phyloP scores from a whole-genome alignment of 352 stramenopile species.

The Globisporangium paroecandrum region DNA sequence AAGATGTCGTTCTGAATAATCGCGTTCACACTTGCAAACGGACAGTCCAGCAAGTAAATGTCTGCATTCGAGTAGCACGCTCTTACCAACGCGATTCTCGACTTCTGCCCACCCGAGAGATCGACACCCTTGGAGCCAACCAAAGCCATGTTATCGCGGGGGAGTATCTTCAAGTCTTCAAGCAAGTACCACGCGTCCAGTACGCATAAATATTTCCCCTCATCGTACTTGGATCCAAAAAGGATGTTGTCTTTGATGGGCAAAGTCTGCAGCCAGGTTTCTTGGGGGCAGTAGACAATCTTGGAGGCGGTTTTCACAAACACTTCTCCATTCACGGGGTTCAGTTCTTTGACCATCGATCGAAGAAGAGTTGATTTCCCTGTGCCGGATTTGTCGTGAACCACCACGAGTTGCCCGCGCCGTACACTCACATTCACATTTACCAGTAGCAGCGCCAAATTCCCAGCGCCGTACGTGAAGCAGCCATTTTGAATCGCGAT shows the following conservation, averaged over 20 bases:
- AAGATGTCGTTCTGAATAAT: conserved; percentile 57
- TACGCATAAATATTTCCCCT: conserved; percentile 40
- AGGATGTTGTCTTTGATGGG: conserved; percentile 84
- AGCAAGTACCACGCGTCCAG: conserved; percentile 24
- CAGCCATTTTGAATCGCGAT: neutral
- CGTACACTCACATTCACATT: conserved; percentile 9
- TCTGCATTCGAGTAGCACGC: conserved; percentile 50
- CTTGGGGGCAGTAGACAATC: conserved; percentile 45
- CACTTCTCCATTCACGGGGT: conserved; percentile 4
- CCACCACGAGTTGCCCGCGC: conserved; percentile 10
- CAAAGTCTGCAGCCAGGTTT: conserved; percentile 79
- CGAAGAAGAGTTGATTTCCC: conserved; percentile 21
- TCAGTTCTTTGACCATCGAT: conserved; percentile 5
- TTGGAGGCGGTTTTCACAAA: conserved; percentile 3
- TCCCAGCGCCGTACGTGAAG: neutral
- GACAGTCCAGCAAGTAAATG: conserved; percentile 43
- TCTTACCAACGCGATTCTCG: conserved; percentile 45
- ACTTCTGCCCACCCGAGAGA: conserved; percentile 50
- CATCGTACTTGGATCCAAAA: conserved; percentile 69
- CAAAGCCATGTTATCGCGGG: conserved; percentile 46
- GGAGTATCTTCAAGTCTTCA: conserved; percentile 27
- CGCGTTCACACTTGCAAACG: conserved; percentile 48
- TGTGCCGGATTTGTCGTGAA: conserved; percentile 15
- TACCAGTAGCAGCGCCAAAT: neutral
- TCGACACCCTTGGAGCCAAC: conserved; percentile 52